phyloP scores from a whole-genome alignment of 1,139 yeast genomes.

The Saccharomyces hybrid region DNA sequence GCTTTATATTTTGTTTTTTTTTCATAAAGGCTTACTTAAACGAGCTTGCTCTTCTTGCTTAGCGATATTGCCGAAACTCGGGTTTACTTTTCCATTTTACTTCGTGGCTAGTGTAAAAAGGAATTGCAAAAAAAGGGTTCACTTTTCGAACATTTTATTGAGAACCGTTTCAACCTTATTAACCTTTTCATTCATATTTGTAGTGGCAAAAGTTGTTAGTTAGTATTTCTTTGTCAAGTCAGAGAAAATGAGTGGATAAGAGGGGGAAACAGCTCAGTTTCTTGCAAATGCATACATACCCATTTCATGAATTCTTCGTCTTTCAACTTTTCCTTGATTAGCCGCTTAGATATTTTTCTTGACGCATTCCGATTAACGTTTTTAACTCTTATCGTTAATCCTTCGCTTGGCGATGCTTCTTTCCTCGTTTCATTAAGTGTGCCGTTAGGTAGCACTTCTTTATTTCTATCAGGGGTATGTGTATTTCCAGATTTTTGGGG shows the following conservation, averaged over 20 bases:
- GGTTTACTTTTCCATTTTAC: background rate
- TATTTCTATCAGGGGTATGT: background rate
- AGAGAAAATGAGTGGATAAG: background rate
- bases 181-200: background rate
- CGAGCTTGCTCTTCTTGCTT: background rate
- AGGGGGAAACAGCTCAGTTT: too few relatives aligned
- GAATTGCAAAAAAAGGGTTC: background rate
- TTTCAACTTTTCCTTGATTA: conserved; percentile 19
- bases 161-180: conserved; percentile 12
- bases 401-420: background rate
- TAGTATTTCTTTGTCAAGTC: background rate
- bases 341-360: conserved; percentile 16
- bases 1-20: background rate
- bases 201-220: background rate
- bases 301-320: conserved; percentile 25
- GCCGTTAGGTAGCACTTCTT: background rate
- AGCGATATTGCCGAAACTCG: background rate
- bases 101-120: background rate
- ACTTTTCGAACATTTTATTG: conserved; percentile 5
- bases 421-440: background rate
- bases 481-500: background rate
- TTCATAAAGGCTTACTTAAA: background rate
- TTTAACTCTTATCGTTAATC: background rate
- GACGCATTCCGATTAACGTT: background rate
- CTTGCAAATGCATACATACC: conserved; percentile 17